These are phyloP conservation scores for Crithidia bombi DNA, from an alignment of 208 protist species.

Conservation along the genomic window DNA sequence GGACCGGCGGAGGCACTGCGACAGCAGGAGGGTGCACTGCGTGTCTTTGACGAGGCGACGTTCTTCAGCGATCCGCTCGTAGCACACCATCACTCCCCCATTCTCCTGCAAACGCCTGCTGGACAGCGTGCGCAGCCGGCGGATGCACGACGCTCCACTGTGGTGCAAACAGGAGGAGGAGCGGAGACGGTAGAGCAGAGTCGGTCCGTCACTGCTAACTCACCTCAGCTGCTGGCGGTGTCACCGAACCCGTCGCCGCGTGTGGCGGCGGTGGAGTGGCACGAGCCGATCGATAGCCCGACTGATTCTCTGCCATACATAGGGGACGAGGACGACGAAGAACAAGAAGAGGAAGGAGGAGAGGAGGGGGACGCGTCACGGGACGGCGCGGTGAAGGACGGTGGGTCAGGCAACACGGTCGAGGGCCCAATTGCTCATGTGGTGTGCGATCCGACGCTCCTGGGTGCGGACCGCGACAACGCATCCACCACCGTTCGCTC, in stretches of 20 bases:
- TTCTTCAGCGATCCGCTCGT: conserved; percentile 43
- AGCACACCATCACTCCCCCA: background rate
- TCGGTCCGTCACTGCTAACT: too few relatives aligned
- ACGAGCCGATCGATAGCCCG: conserved; percentile 8
- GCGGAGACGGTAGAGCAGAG: background rate
- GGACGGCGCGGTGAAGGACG: background rate
- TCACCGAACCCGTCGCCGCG: conserved; percentile 3
- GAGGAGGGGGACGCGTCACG: background rate
- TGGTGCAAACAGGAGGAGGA: background rate
- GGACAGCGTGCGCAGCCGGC: background rate
- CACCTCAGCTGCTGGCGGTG: conserved; percentile 11
- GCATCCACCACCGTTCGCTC: background rate
- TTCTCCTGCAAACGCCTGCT: background rate
- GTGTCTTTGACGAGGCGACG: conserved; percentile 47
- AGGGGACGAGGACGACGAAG: background rate
- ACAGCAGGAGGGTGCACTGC: conserved; percentile 37
- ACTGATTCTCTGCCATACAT: background rate
- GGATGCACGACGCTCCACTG: background rate
- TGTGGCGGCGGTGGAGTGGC: background rate
- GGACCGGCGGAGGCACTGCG: conserved; percentile 33
- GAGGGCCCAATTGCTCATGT: background rate
- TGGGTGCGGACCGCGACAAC: background rate
- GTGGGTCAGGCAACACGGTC: background rate
- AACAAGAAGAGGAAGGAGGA: background rate
- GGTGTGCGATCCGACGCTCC: background rate